These are phyloP conservation scores for Microsporum ferrugineum DNA, from an alignment of 2,329 filamentous ascomycete genomes.

Conservation along the genomic window DNA sequence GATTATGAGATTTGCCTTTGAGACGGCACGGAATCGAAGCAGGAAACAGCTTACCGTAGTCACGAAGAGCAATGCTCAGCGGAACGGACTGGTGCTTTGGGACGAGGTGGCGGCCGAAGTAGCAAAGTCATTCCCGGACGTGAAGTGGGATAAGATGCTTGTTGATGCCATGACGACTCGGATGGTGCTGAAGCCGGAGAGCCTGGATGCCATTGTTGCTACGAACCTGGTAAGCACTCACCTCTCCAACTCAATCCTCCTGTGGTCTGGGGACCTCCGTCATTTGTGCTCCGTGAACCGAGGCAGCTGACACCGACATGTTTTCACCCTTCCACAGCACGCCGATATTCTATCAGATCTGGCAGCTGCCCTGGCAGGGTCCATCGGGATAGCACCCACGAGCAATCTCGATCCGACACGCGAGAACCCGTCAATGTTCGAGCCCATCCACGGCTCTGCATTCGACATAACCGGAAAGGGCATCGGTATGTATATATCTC, in stretches of 20 bases:
- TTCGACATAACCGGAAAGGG: constrained; percentile 55
- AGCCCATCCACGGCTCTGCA: constrained; percentile 53
- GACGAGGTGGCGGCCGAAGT: constrained; percentile 42
- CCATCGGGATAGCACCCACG: constrained; percentile 61
- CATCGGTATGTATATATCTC: constrained; percentile 22
- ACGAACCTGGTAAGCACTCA: constrained; percentile 33
- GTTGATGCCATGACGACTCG: constrained; percentile 47
- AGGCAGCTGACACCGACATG: not conserved
- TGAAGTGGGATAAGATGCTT: constrained; percentile 44
- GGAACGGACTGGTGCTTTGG: constrained; percentile 47
- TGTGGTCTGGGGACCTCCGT: no score
- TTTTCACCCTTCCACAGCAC: constrained; percentile 24
- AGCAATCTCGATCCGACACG: constrained; percentile 56
- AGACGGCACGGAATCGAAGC: constrained; percentile 38
- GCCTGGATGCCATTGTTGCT: constrained; percentile 43
- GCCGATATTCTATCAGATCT: constrained; percentile 61
- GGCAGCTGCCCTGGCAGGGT: constrained; percentile 57
- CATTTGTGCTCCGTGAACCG: not conserved
- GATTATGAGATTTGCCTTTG: constrained; percentile 44
- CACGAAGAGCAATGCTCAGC: constrained; percentile 46
- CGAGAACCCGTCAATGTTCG: constrained; percentile 50
- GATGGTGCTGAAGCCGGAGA: constrained; percentile 42
- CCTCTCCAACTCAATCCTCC: no score
- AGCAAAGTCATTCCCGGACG: constrained; percentile 40
- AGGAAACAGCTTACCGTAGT: constrained; percentile 43